phyloP scores from a whole-genome alignment of 306 rosid genomes.

The Carpinus fangiana region DNA sequence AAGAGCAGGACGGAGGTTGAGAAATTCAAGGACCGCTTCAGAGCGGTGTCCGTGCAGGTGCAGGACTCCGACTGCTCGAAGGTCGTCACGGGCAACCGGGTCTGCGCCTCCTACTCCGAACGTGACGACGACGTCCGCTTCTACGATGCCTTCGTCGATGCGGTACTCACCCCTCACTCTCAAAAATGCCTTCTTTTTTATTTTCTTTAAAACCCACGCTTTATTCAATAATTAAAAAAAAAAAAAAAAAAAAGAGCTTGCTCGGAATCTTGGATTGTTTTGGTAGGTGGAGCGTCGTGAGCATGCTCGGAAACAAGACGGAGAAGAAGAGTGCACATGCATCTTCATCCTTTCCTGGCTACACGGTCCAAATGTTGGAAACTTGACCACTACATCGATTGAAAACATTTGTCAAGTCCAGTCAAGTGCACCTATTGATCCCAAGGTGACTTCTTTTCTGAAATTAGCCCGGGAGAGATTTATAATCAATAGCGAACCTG shows the following conservation, averaged over 20 bases:
- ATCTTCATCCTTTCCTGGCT: constrained; percentile 51
- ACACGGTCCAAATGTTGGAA: constrained; percentile 60
- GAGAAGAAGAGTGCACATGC: constrained; percentile 63
- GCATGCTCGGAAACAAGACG: constrained; percentile 45
- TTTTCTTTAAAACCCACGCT: not conserved
- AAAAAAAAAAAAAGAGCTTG: not conserved
- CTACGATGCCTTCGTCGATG: constrained; percentile 45
- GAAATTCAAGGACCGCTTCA: constrained; percentile 34
- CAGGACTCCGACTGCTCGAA: constrained; percentile 45
- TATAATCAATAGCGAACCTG: constrained; percentile 12
- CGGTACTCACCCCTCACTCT: constrained; percentile 8
- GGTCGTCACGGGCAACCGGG: constrained; percentile 17
- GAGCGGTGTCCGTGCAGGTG: constrained; percentile 39
- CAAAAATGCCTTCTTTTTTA: not conserved
- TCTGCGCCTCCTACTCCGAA: constrained; percentile 39
- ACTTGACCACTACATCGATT: constrained; percentile 25
- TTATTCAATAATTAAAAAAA: too few relatives aligned
- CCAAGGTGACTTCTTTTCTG: constrained; percentile 51
- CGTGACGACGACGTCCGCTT: constrained; percentile 40
- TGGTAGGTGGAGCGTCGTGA: constrained; percentile 49
- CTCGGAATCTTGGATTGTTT: constrained; percentile 8
- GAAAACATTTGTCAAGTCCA: constrained; percentile 53
- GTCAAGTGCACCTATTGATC: constrained; percentile 33
- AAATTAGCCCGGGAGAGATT: constrained; percentile 35
- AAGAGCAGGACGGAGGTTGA: constrained; percentile 23